These are phyloP conservation scores for Mycosarcoma mackinlayi DNA, from an alignment of 1,284 basidiomycete species.

Conservation along the genomic window DNA sequence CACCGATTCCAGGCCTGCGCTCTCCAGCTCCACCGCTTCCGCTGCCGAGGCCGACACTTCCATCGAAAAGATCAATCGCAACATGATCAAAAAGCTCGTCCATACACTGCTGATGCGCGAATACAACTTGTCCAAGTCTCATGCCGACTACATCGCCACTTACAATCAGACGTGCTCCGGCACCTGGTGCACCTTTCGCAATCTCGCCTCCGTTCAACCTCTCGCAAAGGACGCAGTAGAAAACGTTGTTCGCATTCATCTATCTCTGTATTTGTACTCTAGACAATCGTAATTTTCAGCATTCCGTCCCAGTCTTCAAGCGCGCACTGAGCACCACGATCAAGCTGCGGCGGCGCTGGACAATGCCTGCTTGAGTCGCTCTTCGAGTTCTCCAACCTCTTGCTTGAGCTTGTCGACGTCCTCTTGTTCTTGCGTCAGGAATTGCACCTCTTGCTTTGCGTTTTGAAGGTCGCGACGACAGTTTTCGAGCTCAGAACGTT, in stretches of 20 bases:
- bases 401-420: slow-evolving; percentile 42
- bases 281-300: slow-evolving; percentile 12
- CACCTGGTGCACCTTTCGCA: slow-evolving; percentile 51
- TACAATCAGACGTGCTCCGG: slow-evolving; percentile 56
- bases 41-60: not conserved
- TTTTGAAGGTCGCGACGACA: slow-evolving; percentile 40
- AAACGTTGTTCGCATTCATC: slow-evolving; percentile 38
- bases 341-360: slow-evolving; percentile 12
- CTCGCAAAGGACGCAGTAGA: slow-evolving; percentile 39
- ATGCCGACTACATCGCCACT: slow-evolving; percentile 53
- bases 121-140: slow-evolving; percentile 27
- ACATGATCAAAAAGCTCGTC: slow-evolving; percentile 44
- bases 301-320: not conserved
- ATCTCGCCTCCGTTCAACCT: slow-evolving; percentile 14
- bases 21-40: not conserved
- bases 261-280: slow-evolving; percentile 44
- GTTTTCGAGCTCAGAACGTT: slow-evolving; percentile 30
- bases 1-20: slow-evolving; percentile 3
- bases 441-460: slow-evolving; percentile 43
- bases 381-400: slow-evolving; percentile 37
- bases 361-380: slow-evolving; percentile 14
- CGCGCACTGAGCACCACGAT: not conserved
- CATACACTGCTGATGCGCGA: slow-evolving; percentile 36
- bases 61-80: slow-evolving; percentile 41
- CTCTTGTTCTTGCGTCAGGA: slow-evolving; percentile 37